Base-by-base conservation (phyloP, 2,329 filamentous ascomycete genomes). In the Bimuria novae-zelandiae region DNA sequence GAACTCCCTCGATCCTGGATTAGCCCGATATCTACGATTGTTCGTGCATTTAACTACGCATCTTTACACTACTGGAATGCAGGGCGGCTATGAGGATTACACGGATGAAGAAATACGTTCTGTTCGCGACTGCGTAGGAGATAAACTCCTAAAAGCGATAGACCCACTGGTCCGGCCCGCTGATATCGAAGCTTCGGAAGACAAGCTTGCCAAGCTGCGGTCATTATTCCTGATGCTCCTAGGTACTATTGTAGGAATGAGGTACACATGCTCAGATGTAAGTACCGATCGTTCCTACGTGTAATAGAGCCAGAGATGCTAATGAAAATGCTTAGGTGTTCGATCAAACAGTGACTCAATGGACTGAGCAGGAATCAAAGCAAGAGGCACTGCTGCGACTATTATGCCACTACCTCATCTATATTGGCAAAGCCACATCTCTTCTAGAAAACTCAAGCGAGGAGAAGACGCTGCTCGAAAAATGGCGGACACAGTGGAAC, bases 361-460 rank as follows among this genome's bases (percentile, higher is more conserved):
- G 33, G 21, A 33, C 22, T 4, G 25, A 44, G 10, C 29, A 41
- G 3, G 56, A 61, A 33, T 48, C 48, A 11, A 62, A 57, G 30
- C 50, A 57, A 39, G 56, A 56, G 17, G 56, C 59, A 2, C 36
- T 62, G 4, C 51, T 57, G 8, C 54, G 55, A 14, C 57, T 62
- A 7, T 29, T 62, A 23, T 60, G 55, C 44, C 57, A 62, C 46
- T 62, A 62, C 29, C 54, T 62, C 16, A 58, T 62, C 41, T 60
- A 62, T 33, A 62, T 62, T 16, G 59, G 59, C 7, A 62, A 58
- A 49, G 48, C 55, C 1, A 59, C 59, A n/a, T 48, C 57, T 7
- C 48, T 62, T 7, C n/a, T 62, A 7, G 52, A 57, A 21, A 33
- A 33, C 19, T 33, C 47, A 6, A 53, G 36, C 32, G 52, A 57